Percentiles rank a stretch among this genome's conserved stretches.
phyloP scores from a whole-genome alignment of 371 early-diverging fungal genomes.

The Syncephalastrum racemosum region DNA sequence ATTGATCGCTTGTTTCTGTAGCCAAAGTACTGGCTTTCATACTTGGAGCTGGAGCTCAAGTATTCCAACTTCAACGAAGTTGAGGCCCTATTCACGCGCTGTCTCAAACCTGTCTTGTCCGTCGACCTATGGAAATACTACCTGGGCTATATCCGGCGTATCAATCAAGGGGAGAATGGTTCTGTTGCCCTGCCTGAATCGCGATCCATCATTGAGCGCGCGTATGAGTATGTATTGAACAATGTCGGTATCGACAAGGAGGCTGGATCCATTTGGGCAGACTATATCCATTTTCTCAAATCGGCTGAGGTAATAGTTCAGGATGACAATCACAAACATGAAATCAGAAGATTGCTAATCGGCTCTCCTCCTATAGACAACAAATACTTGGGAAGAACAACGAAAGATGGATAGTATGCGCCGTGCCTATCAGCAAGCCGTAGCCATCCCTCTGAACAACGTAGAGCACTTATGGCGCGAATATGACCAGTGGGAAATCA shows the following conservation, averaged over 20 bases:
- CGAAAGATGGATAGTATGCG: constrained; percentile 86
- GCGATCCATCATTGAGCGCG: constrained; percentile 71
- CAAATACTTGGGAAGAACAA: constrained; percentile 87
- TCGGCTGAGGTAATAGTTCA: constrained; percentile 68
- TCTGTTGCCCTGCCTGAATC: constrained; percentile 64
- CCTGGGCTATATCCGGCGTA: constrained; percentile 81
- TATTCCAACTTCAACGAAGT: constrained; percentile 73
- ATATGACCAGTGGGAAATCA: constrained; percentile 93
- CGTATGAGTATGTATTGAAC: constrained; percentile 86
- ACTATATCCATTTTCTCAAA: constrained; percentile 83
- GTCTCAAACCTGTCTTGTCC: constrained; percentile 76
- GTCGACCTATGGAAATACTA: constrained; percentile 91
- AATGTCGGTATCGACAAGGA: constrained; percentile 91
- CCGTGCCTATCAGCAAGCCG: constrained; percentile 82
- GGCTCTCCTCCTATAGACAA: constrained; percentile 42
- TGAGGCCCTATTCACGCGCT: constrained; percentile 84
- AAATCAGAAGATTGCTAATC: not conserved
- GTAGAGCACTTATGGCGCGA: constrained; percentile 94
- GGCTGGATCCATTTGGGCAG: constrained; percentile 87
- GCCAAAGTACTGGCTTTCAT: constrained; percentile 83
- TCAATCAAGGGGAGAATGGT: constrained; percentile 60
- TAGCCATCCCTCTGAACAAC: constrained; percentile 80
- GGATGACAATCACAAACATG: not conserved
- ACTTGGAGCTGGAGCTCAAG: constrained; percentile 83
- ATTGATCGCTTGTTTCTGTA: constrained; percentile 28